Base-by-base conservation (phyloP, 495 filamentous ascomycete genomes). In the Thermochaetoides thermophila region DNA sequence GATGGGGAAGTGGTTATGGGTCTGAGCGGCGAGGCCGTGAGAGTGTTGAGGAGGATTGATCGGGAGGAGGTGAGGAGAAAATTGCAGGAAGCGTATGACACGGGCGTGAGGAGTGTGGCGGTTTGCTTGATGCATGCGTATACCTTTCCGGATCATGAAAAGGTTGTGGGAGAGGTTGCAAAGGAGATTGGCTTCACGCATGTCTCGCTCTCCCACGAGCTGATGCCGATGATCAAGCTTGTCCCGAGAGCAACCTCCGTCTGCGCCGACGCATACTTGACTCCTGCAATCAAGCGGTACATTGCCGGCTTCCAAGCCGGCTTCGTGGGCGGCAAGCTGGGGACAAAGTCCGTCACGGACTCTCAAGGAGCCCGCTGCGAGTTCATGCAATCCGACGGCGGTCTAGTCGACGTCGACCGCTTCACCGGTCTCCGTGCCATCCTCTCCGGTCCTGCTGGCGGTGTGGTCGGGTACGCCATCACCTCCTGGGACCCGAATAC, bases 141-240 rank as follows among this genome's bases (percentile, higher is more conserved):
- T 53, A 83, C 78, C 1, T 86, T 78, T 42, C 78, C 78, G 10
- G 66, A 74, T 20, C 81, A 86, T 37, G 81, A 86, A 41, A 64
- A 64, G 5, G 42, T 81, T 29, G 64, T 86, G 7, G 75, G 77
- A 13, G 63, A 65, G 32, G 58, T 86, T 12, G 81, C 79, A 0
- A 59, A 52, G 40, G 73, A 83, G 33, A 70, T 85, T 42, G 81
- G 81, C 9, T 86, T 86, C 50, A 49, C 65, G 22, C 76, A 85
- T 49, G 71, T 96, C 55, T 69, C 74, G 31, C 59, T 83, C 23
- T 78, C 73, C 31, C 71, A 78, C 39, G 70, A 83, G 52, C 63
- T 84, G 17, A 92, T 93, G 74, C 89, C 89, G 17, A 97, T 95
- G 86, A 95, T 84, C 48, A 87, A 85, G 51, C 58, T 85, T 6